phyloP scores from a whole-genome alignment of 495 filamentous ascomycete genomes.

The Daldinia vernicosa region DNA sequence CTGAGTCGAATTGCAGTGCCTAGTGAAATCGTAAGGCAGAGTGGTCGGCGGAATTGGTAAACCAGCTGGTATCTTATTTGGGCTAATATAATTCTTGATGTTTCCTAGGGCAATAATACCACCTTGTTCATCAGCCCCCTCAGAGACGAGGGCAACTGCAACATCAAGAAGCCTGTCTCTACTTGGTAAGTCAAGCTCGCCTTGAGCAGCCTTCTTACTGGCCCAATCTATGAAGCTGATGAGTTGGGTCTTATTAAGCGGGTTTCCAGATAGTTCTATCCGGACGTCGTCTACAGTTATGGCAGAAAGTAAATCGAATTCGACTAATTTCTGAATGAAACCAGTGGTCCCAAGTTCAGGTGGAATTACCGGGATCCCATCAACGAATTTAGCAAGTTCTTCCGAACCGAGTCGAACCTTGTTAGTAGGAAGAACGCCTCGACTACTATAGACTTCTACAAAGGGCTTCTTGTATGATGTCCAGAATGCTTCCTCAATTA shows the following conservation, averaged over 20 bases:
- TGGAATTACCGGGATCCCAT: constrained; percentile 87
- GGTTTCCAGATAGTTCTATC: constrained; percentile 77
- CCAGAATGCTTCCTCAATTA: constrained; percentile 95
- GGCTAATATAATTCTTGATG: constrained; percentile 76
- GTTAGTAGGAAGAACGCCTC: constrained; percentile 80
- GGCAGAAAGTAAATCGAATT: constrained; percentile 81
- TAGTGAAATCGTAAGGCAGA: constrained; percentile 83
- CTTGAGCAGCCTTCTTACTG: constrained; percentile 68
- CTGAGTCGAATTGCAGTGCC: constrained; percentile 55
- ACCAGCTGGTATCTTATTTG: constrained; percentile 78
- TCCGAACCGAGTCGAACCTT: constrained; percentile 81
- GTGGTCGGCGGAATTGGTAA: constrained; percentile 84
- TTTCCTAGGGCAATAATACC: constrained; percentile 77
- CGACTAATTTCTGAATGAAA: constrained; percentile 80
- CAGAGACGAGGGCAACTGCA: constrained; percentile 79
- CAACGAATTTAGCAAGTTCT: constrained; percentile 83
- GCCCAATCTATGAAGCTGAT: constrained; percentile 85
- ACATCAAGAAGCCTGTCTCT: constrained; percentile 75
- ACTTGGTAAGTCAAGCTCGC: constrained; percentile 70
- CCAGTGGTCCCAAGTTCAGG: constrained; percentile 71
- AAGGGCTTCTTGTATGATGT: constrained; percentile 79
- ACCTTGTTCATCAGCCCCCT: constrained; percentile 65
- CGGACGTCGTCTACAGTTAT: constrained; percentile 88
- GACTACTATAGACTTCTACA: constrained; percentile 87
- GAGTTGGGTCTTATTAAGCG: constrained; percentile 77